These are phyloP conservation scores for Aspergillus ruber DNA, from an alignment of 2,329 filamentous ascomycete genomes.

Conservation along the genomic window DNA sequence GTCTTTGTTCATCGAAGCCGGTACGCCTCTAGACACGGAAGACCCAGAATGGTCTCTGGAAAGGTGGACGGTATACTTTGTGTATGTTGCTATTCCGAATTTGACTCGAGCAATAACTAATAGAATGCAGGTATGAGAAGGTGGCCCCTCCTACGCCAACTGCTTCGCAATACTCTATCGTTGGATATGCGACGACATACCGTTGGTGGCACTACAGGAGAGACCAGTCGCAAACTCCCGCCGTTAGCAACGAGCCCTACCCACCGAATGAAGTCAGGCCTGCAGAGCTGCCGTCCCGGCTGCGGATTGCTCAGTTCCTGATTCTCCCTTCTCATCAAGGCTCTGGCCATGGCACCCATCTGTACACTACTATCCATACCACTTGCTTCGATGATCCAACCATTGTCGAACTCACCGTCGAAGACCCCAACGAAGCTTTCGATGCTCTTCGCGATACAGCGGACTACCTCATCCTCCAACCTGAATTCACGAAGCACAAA, in stretches of 20 bases:
- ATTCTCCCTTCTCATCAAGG: slow-evolving; percentile 82
- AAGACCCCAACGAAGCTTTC: slow-evolving; percentile 75
- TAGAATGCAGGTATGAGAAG: slow-evolving; percentile 49
- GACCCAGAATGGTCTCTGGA: slow-evolving; percentile 66
- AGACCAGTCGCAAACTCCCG: slow-evolving; percentile 32
- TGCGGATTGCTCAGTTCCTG: slow-evolving; percentile 87
- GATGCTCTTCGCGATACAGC: slow-evolving; percentile 59
- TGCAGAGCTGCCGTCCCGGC: slow-evolving; percentile 63
- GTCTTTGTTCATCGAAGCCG: slow-evolving; percentile 86
- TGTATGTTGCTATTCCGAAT: slow-evolving; percentile 46
- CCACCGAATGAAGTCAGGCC: slow-evolving; percentile 43
- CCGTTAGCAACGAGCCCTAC: slow-evolving; percentile 37
- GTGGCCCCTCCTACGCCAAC: slow-evolving; percentile 36
- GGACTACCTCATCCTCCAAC: slow-evolving; percentile 52
- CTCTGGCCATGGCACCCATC: slow-evolving; percentile 67
- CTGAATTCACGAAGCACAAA: slow-evolving; percentile 43
- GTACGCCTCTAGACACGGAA: slow-evolving; percentile 66
- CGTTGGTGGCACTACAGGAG: slow-evolving; percentile 62
- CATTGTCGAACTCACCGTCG: slow-evolving; percentile 79
- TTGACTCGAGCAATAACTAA: slow-evolving; percentile 11
- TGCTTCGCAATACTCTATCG: slow-evolving; percentile 65
- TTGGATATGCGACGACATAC: slow-evolving; percentile 87
- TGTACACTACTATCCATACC: slow-evolving; percentile 75
- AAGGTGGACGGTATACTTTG: slow-evolving; percentile 86
- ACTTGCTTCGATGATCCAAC: slow-evolving; percentile 60